These are phyloP conservation scores for Heliamphora exappendiculata DNA, from an alignment of 148 eudicot species.

Conservation along the genomic window DNA sequence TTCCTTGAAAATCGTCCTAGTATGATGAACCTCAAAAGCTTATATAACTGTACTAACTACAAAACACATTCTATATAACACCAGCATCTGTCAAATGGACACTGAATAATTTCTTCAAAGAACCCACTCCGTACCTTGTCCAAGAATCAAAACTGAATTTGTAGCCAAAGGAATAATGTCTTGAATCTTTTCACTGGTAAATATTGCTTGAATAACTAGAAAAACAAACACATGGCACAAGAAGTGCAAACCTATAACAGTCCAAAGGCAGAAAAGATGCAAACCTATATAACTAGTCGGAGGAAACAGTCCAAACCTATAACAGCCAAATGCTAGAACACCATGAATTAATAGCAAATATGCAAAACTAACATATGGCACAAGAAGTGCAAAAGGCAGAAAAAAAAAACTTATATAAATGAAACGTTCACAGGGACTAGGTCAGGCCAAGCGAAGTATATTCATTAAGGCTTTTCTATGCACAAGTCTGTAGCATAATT, in stretches of 20 bases:
- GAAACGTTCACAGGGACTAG: no score
- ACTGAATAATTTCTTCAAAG: neutral
- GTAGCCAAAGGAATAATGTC: constrained; percentile 57
- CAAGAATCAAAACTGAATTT: constrained; percentile 68
- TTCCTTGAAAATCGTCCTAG: neutral
- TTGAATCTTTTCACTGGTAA: constrained; percentile 69
- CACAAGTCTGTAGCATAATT: neutral
- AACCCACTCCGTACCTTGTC: constrained; percentile 57
- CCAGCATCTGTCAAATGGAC: neutral
- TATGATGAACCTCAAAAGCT: neutral
- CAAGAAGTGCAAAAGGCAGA: neutral
- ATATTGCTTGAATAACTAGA: constrained; percentile 59
- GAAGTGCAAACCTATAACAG: no score
- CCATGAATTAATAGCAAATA: neutral
- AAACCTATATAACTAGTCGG: no score
- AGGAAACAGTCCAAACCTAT: constrained; percentile 93
- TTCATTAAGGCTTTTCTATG: neutral
- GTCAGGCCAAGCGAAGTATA: neutral
- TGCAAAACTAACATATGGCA: constrained; percentile 1
- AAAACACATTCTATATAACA: no score
- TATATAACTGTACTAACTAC: no score
- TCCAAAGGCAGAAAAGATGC: no score
- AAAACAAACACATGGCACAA: no score
- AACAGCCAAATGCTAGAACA: constrained; percentile 5
- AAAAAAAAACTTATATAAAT: no score